Conservation (phyloP, 257 asterid species). For the Craterostigma plantagineum region DNA sequence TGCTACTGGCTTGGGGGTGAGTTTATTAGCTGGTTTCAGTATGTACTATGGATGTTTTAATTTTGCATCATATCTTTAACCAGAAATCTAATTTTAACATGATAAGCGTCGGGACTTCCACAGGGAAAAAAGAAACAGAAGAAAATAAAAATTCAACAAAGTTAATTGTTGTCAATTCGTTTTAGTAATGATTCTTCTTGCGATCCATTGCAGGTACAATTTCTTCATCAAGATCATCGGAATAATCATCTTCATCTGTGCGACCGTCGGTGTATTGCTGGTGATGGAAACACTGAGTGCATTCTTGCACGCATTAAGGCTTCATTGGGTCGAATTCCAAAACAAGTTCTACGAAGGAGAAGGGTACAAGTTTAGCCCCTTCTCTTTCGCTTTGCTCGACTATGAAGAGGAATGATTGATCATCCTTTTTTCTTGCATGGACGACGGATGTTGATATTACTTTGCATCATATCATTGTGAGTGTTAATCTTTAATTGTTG, state of each 20-base stretch:
- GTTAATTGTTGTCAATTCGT: no score
- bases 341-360: conserved; percentile 96
- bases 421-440: no score
- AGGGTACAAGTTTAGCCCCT: conserved; percentile 81
- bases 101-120: no score
- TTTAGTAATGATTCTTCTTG: no score
- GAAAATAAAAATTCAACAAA: no score
- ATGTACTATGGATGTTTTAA: no score
- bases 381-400: conserved; percentile 36
- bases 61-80: no score
- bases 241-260: conserved; percentile 50
- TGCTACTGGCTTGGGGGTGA: conserved; percentile 79
- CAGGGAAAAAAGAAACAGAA: no score
- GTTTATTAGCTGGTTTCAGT: conserved; percentile 10
- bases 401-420: conserved; percentile 58
- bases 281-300: conserved; percentile 99
- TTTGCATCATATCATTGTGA: no score
- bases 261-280: conserved; percentile 82
- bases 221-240: conserved; percentile 63
- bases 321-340: conserved; percentile 97
- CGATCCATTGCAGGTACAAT: conserved; percentile 54
- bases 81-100: no score
- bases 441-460: no score
- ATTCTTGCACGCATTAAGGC: conserved; percentile 88
- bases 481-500: no score